Conservation (phyloP, 1,284 basidiomycete genomes). For the Tremellales sp. region DNA sequence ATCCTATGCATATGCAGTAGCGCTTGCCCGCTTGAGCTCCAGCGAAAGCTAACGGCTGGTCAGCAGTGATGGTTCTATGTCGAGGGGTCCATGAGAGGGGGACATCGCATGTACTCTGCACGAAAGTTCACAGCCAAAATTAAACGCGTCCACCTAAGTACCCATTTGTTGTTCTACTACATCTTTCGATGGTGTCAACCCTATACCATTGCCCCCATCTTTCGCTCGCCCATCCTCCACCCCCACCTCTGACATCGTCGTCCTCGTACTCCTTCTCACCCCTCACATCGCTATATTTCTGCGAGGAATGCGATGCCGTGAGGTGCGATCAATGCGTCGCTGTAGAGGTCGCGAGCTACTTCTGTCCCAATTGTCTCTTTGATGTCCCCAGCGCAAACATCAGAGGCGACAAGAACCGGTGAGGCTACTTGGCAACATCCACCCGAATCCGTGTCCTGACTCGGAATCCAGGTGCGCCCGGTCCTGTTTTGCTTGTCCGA, state of each 20-base stretch:
- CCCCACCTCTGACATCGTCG: conserved; percentile 66
- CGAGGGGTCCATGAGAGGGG: too few relatives aligned
- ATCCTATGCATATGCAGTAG: too few relatives aligned
- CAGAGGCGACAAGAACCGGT: conserved; percentile 91
- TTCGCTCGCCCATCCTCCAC: conserved; percentile 47
- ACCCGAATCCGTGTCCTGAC: not conserved
- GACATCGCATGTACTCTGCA: too few relatives aligned
- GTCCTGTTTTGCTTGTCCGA: conserved; percentile 95
- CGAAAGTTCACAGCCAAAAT: too few relatives aligned
- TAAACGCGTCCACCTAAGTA: too few relatives aligned
- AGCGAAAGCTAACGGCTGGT: too few relatives aligned
- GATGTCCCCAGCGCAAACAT: conserved; percentile 97
- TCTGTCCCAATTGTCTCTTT: conserved; percentile 98
- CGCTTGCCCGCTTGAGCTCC: too few relatives aligned
- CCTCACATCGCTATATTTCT: conserved; percentile 86
- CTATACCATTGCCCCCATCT: conserved; percentile 49
- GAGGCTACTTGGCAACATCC: conserved; percentile 9
- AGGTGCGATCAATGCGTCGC: conserved; percentile 88
- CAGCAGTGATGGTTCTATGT: too few relatives aligned
- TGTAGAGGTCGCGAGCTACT: conserved; percentile 91
- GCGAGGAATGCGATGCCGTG: conserved; percentile 95
- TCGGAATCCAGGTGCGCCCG: conserved; percentile 74
- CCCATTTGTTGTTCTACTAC: too few relatives aligned
- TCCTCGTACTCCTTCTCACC: conserved; percentile 77
- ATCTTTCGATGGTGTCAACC: too few relatives aligned